These are phyloP conservation scores for Cairneyella variabilis DNA, from an alignment of 495 filamentous ascomycete species.

Conservation along the genomic window DNA sequence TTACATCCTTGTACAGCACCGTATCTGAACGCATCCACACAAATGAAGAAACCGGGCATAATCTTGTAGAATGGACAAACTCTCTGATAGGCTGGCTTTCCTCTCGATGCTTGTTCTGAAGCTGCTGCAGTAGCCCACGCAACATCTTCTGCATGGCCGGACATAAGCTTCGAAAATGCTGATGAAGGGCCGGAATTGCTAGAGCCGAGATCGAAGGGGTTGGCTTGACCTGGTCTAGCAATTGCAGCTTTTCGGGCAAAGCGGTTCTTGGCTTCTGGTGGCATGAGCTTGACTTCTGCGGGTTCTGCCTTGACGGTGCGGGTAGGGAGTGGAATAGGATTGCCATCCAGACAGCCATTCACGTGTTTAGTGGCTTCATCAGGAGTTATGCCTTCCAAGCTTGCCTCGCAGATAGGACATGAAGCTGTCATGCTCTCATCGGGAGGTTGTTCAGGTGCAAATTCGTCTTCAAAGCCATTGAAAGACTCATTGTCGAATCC, in stretches of 20 bases:
- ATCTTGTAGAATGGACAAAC: constrained; percentile 99
- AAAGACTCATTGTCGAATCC: constrained; percentile 40
- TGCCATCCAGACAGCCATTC: constrained; percentile 89
- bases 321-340: constrained; percentile 48
- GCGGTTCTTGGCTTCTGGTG: constrained; percentile 39
- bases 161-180: constrained; percentile 91
- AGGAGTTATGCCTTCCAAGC: constrained; percentile 54
- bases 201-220: constrained; percentile 58
- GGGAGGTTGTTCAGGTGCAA: background rate
- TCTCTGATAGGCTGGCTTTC: constrained; percentile 84
- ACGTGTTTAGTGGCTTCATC: constrained; percentile 70
- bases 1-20: constrained; percentile 87
- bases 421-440: constrained; percentile 31
- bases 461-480: constrained; percentile 15
- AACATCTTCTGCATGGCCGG: constrained; percentile 79
- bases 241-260: constrained; percentile 61
- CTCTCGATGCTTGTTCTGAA: constrained; percentile 68
- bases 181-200: constrained; percentile 41
- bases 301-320: constrained; percentile 9
- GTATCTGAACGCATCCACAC: constrained; percentile 95
- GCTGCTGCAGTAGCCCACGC: constrained; percentile 89
- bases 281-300: constrained; percentile 30
- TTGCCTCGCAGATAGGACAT: constrained; percentile 76
- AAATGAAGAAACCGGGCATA: constrained; percentile 84
- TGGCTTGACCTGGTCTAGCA: constrained; percentile 70